A percentile compares a stretch with the other conserved stretches of the same genome.
Evolutionary conservation across 768 basidiomycete genomes (phyloP).

Genomic region (Coprinopsis sp.): DNA sequence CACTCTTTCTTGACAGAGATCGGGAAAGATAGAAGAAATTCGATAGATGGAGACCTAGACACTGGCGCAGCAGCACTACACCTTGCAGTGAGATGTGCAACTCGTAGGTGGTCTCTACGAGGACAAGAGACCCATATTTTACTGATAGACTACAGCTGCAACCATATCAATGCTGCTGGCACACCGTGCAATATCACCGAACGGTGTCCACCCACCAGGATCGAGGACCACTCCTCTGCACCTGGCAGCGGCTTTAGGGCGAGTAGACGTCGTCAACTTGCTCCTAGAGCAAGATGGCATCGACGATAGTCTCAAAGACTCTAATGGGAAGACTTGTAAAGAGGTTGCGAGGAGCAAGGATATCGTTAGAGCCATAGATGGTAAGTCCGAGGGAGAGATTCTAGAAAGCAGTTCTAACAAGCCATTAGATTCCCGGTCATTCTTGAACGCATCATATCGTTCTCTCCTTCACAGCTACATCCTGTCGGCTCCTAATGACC

Average conservation of each 20-base stretch:
- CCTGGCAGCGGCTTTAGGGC: slow-evolving; percentile 63
- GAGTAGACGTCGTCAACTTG: slow-evolving; percentile 66
- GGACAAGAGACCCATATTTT: background rate
- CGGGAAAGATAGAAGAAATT: slow-evolving; percentile 54
- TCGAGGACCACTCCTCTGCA: slow-evolving; percentile 74
- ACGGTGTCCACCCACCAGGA: slow-evolving; percentile 66
- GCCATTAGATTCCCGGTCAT: slow-evolving; percentile 64
- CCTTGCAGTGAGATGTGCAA: slow-evolving; percentile 78
- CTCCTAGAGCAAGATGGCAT: slow-evolving; percentile 76
- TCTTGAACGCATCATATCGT: slow-evolving; percentile 70
- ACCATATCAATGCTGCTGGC: slow-evolving; percentile 66
- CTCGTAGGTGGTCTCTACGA: slow-evolving; percentile 24
- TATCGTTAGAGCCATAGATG: slow-evolving; percentile 59
- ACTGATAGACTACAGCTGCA: slow-evolving; percentile 37
- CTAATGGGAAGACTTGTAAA: slow-evolving; percentile 57
- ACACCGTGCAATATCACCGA: slow-evolving; percentile 75
- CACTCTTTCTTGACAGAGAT: slow-evolving; percentile 80
- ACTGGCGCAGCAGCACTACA: slow-evolving; percentile 74
- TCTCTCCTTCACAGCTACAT: slow-evolving; percentile 72
- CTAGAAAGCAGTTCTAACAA: background rate
- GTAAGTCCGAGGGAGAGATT: slow-evolving; percentile 32
- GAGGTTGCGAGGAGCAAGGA: slow-evolving; percentile 75
- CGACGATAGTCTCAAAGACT: slow-evolving; percentile 73
- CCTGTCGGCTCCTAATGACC: slow-evolving; percentile 43
- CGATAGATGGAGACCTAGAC: slow-evolving; percentile 47